Percentiles rank a stretch among this genome's conserved stretches.
phyloP scores from a whole-genome alignment of 208 protist species.

The Crithidia bombi region DNA sequence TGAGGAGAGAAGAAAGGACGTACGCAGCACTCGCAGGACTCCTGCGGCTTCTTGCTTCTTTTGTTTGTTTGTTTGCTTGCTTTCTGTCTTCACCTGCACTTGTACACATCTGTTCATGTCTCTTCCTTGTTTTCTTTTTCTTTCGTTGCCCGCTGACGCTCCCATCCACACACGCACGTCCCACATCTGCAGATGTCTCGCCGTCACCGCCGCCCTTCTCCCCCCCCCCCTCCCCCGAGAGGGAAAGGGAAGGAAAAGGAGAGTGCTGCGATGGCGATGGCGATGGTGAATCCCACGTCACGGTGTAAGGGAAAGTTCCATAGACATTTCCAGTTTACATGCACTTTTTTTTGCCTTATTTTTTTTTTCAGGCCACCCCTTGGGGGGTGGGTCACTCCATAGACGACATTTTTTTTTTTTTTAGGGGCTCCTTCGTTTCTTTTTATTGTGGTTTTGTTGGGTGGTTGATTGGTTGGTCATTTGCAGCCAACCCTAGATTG shows the following conservation, averaged over 20 bases:
- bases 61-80: slow-evolving; percentile 13
- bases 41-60: not conserved
- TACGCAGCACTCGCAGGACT: too few species aligned
- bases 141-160: not conserved
- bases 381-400: not conserved
- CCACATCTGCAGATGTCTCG: not conserved
- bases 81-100: not conserved
- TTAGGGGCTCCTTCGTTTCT: not conserved
- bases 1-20: too few species aligned
- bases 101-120: not conserved
- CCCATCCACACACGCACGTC: too few species aligned
- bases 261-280: too few species aligned
- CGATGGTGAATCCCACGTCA: too few species aligned
- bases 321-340: too few species aligned
- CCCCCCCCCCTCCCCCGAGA: too few species aligned
- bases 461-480: not conserved
- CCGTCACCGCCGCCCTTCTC: too few species aligned
- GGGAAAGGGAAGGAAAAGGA: not conserved
- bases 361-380: not conserved
- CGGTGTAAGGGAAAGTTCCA: too few species aligned
- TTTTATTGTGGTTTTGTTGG: too few species aligned
- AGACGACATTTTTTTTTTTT: not conserved
- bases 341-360: not conserved
- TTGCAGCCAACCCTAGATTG: too few species aligned
- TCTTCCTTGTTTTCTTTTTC: not conserved